These are phyloP conservation scores for Aspergillus homomorphus DNA, from an alignment of 495 filamentous ascomycete genomes.

Conservation along the genomic window DNA sequence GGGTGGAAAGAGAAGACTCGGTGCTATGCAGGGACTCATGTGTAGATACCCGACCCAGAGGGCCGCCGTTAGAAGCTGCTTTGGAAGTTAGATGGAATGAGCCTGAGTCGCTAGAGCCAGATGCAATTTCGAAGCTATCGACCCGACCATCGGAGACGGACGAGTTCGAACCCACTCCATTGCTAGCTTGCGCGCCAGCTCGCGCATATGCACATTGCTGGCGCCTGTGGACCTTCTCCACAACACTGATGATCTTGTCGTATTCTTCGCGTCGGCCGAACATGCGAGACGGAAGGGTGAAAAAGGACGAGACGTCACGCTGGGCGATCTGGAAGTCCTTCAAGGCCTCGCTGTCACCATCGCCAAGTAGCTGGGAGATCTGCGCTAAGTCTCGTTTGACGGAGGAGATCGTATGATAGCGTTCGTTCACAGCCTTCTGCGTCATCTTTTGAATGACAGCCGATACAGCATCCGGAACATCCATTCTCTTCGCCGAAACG, in stretches of 20 bases:
- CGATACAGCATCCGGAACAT: slow-evolving; percentile 76
- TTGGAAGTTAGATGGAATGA: slow-evolving; percentile 48
- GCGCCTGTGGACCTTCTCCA: slow-evolving; percentile 65
- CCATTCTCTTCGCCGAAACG: slow-evolving; percentile 68
- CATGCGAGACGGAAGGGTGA: slow-evolving; percentile 74
- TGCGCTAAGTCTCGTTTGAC: slow-evolving; percentile 71
- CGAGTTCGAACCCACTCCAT: slow-evolving; percentile 53
- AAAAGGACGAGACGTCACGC: slow-evolving; percentile 81
- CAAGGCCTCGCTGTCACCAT: slow-evolving; percentile 68
- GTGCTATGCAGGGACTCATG: slow-evolving; percentile 38
- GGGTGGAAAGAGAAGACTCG: slow-evolving; percentile 35
- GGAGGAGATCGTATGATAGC: slow-evolving; percentile 81
- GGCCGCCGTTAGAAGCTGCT: slow-evolving; percentile 35
- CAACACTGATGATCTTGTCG: slow-evolving; percentile 62
- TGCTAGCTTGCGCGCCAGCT: slow-evolving; percentile 37
- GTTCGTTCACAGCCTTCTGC: slow-evolving; percentile 74
- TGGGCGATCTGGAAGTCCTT: slow-evolving; percentile 68
- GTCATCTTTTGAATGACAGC: slow-evolving; percentile 87
- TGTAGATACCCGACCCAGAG: slow-evolving; percentile 30
- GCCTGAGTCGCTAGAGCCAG: slow-evolving; percentile 52
- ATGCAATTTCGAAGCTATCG: slow-evolving; percentile 50
- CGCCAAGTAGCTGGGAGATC: slow-evolving; percentile 66
- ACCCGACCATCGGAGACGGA: slow-evolving; percentile 54
- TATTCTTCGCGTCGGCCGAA: slow-evolving; percentile 74
- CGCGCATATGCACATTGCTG: slow-evolving; percentile 51